phyloP scores from a whole-genome alignment of 1,284 basidiomycete species.

The Mycena citricolor region DNA sequence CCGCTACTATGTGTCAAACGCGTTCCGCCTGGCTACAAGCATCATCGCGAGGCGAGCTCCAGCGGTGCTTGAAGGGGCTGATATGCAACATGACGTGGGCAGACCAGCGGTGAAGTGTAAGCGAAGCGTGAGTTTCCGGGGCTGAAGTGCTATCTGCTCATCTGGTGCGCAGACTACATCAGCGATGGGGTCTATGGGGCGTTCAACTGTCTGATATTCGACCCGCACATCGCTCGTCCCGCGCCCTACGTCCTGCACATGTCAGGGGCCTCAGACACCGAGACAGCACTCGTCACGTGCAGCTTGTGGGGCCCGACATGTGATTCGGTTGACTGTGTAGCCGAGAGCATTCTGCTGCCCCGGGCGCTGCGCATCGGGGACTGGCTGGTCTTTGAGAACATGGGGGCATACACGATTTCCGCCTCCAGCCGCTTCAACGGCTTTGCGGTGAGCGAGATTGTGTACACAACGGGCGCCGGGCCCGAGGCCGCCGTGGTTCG shows the following conservation, averaged over 20 bases:
- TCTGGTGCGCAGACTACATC: constrained; percentile 76
- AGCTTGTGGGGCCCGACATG: constrained; percentile 84
- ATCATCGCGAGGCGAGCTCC: constrained; percentile 88
- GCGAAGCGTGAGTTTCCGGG: constrained; percentile 35
- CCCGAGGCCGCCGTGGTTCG: too few relatives aligned
- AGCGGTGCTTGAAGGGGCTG: constrained; percentile 30
- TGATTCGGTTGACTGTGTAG: constrained; percentile 87
- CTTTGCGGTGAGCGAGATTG: constrained; percentile 62
- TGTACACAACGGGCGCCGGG: constrained; percentile 63
- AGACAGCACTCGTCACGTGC: constrained; percentile 31
- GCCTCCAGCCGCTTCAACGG: constrained; percentile 89
- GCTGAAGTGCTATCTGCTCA: constrained; percentile 20
- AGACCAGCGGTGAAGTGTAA: constrained; percentile 80
- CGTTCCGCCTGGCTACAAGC: constrained; percentile 92
- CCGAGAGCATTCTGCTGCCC: constrained; percentile 60
- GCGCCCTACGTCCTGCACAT: constrained; percentile 69
- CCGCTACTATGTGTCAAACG: constrained; percentile 89
- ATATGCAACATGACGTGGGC: constrained; percentile 32
- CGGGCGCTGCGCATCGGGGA: constrained; percentile 74
- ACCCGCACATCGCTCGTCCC: constrained; percentile 86
- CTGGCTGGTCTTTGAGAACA: constrained; percentile 88
- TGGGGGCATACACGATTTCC: constrained; percentile 95
- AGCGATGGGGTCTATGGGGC: constrained; percentile 98
- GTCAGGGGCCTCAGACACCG: constrained; percentile 45
- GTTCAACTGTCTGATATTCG: constrained; percentile 96